These are phyloP conservation scores for Bacidia gigantensis DNA, from an alignment of 495 filamentous ascomycete genomes.

Conservation along the genomic window DNA sequence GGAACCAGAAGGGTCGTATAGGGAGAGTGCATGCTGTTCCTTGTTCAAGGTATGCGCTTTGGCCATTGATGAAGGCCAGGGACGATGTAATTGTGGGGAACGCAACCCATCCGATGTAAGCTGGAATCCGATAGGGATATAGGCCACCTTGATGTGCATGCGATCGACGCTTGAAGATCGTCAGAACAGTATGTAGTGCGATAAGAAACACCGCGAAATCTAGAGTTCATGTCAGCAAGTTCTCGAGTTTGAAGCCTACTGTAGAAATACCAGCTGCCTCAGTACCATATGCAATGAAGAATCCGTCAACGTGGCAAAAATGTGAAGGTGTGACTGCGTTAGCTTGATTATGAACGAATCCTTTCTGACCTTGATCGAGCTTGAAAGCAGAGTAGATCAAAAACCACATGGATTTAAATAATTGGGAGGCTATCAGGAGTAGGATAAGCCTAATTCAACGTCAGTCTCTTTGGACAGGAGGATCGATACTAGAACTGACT, in stretches of 20 bases:
- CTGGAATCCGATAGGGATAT: constrained; percentile 45
- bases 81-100: constrained; percentile 45
- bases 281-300: constrained; percentile 46
- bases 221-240: constrained; percentile 16
- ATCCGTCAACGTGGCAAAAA: constrained; percentile 57
- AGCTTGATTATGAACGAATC: background rate
- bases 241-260: no score
- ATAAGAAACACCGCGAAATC: constrained; percentile 59
- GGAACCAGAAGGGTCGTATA: constrained; percentile 46
- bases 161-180: constrained; percentile 43
- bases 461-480: constrained; percentile 3
- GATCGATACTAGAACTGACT: constrained; percentile 33
- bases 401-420: constrained; percentile 53
- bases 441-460: constrained; percentile 44
- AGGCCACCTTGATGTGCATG: constrained; percentile 42
- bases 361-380: constrained; percentile 23
- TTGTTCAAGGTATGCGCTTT: constrained; percentile 39
- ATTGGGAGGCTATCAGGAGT: constrained; percentile 53
- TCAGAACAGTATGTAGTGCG: constrained; percentile 54
- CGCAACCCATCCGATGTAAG: constrained; percentile 39
- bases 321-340: constrained; percentile 32
- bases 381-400: constrained; percentile 46
- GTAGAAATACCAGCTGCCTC: constrained; percentile 44
- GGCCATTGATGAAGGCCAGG: constrained; percentile 47
- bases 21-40: constrained; percentile 58